Conservation (phyloP, 2,329 filamentous ascomycete species). For the Epichloe gansuensis region DNA sequence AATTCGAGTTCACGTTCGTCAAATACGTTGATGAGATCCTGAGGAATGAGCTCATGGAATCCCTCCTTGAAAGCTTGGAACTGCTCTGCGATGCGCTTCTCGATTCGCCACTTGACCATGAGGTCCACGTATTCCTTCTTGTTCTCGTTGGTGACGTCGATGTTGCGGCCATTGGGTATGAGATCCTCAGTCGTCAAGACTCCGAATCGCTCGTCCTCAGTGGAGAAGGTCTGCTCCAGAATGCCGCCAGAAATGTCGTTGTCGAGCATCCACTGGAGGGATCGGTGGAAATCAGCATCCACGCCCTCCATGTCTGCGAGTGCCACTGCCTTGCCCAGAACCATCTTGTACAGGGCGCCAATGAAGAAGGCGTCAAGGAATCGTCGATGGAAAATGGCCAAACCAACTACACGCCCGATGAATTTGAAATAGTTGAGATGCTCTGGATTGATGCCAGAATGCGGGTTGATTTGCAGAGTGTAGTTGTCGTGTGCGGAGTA, state of each 20-base stretch:
- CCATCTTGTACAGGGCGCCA: conserved; percentile 98
- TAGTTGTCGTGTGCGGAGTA: conserved; percentile 99
- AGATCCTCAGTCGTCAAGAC: conserved; percentile 89
- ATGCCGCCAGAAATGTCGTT: conserved; percentile 91
- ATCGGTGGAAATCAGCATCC: conserved; percentile 93
- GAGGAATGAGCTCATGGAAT: conserved; percentile 93
- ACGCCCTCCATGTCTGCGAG: conserved; percentile 98
- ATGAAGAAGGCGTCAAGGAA: conserved; percentile 99
- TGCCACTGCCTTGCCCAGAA: conserved; percentile 81
- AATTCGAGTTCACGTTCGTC: conserved; percentile 95
- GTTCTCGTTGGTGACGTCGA: conserved; percentile 96
- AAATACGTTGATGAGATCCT: conserved; percentile 95
- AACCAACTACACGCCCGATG: conserved; percentile 88
- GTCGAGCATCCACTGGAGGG: conserved; percentile 93
- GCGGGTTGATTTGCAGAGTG: conserved; percentile 97
- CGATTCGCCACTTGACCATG: conserved; percentile 98
- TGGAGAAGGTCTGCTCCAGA: conserved; percentile 89
- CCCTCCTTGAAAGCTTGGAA: conserved; percentile 96
- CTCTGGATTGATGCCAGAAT: conserved; percentile 97
- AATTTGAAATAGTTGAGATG: conserved; percentile 99
- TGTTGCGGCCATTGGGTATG: conserved; percentile 78
- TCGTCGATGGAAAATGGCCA: conserved; percentile 94
- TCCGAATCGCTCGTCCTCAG: conserved; percentile 93
- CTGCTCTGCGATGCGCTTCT: conserved; percentile 95
- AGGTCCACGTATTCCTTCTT: conserved; percentile 98